Conservation (phyloP, 2,329 filamentous ascomycete genomes). For the Monilinia laxa region DNA sequence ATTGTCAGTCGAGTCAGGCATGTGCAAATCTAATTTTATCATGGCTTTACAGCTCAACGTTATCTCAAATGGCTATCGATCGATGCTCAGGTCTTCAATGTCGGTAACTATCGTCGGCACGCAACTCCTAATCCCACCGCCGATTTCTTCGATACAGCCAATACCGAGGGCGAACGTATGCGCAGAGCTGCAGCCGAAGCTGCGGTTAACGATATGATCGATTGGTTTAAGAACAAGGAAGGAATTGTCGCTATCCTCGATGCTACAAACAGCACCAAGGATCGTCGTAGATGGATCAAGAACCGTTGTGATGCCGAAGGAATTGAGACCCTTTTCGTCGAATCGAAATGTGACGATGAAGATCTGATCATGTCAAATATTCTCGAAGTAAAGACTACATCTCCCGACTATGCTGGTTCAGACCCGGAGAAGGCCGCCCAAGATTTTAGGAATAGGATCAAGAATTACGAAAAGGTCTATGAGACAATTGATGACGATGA, state of each 20-base stretch:
- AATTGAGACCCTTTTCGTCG: conserved; percentile 91
- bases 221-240: conserved; percentile 77
- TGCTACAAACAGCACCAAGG: conserved; percentile 93
- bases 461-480: conserved; percentile 97
- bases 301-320: conserved; percentile 72
- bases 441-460: conserved; percentile 91
- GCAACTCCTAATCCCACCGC: conserved; percentile 87
- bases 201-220: conserved; percentile 88
- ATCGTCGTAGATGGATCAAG: conserved; percentile 85
- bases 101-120: conserved; percentile 89
- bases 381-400: conserved; percentile 93
- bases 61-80: conserved; percentile 98
- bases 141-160: conserved; percentile 92
- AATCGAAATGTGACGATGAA: conserved; percentile 95
- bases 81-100: conserved; percentile 92
- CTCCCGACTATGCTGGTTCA: conserved; percentile 90
- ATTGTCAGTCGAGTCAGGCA: background rate
- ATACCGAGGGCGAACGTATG: conserved; percentile 85
- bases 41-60: conserved; percentile 65
- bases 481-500: conserved; percentile 90
- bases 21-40: conserved; percentile 2
- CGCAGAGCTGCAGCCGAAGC: conserved; percentile 86
- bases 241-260: conserved; percentile 93
- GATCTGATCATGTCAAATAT: conserved; percentile 98
- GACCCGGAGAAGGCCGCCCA: conserved; percentile 88